These are phyloP conservation scores for Coemansia sp. DNA, from an alignment of 192 early-diverging fungal genomes.

Conservation along the genomic window DNA sequence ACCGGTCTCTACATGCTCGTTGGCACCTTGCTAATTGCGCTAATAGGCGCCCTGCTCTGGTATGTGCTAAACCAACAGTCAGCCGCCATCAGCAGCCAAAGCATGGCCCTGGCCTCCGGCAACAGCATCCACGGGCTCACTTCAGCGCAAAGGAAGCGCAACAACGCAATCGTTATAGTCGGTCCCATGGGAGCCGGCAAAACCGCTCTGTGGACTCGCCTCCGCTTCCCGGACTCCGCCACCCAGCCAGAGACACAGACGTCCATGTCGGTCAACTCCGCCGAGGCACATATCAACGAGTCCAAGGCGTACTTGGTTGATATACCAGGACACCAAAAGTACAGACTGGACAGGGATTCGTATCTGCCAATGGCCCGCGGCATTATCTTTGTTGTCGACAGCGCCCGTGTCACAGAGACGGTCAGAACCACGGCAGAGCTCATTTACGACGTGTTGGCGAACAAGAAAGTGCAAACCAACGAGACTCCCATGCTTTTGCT, in stretches of 20 bases:
- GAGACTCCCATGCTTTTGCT: constrained; percentile 68
- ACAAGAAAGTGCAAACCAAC: constrained; percentile 57
- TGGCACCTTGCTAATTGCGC: neutral
- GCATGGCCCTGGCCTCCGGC: constrained; percentile 31
- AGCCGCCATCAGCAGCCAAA: constrained; percentile 35
- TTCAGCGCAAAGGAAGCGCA: constrained; percentile 11
- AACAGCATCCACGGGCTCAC: constrained; percentile 6
- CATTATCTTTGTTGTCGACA: constrained; percentile 80
- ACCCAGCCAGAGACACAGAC: constrained; percentile 32
- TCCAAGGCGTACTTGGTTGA: constrained; percentile 61
- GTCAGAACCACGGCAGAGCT: constrained; percentile 68
- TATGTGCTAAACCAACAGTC: constrained; percentile 34
- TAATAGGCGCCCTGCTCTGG: constrained; percentile 17
- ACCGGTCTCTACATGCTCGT: neutral
- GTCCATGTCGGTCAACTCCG: constrained; percentile 42
- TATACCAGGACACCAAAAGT: constrained; percentile 85
- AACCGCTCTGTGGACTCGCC: constrained; percentile 40
- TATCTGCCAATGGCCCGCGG: constrained; percentile 65
- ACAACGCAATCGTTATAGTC: constrained; percentile 28
- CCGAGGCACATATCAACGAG: constrained; percentile 18
- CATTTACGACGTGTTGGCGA: constrained; percentile 78
- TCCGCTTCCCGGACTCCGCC: constrained; percentile 27
- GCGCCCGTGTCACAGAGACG: constrained; percentile 56
- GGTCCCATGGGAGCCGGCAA: constrained; percentile 40
- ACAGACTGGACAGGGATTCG: constrained; percentile 70